A percentile compares a stretch with the other conserved stretches of the same genome.
These are phyloP conservation scores for Diplocarpon rosae DNA, from an alignment of 2,329 filamentous ascomycete genomes.

Conservation along the genomic window DNA sequence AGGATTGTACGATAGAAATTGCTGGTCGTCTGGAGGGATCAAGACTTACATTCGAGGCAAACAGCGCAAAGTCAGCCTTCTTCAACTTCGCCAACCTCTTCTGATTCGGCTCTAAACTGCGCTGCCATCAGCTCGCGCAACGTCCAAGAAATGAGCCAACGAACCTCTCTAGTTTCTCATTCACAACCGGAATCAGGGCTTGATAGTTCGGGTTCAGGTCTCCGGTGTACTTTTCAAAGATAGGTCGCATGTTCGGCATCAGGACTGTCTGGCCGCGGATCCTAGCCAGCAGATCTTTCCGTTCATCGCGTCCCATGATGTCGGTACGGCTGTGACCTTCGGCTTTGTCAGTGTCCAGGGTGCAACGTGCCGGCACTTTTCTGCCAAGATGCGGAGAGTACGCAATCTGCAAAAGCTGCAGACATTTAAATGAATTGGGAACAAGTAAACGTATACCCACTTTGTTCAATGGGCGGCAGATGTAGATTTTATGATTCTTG, in stretches of 20 bases:
- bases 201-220: conserved; percentile 6
- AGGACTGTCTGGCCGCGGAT: conserved; percentile 6
- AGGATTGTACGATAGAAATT: no score
- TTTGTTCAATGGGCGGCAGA: no score
- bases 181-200: conserved; percentile 2
- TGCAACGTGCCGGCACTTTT: background rate
- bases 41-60: conserved; percentile 13
- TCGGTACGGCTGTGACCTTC: background rate
- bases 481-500: no score
- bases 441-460: no score
- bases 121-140: background rate
- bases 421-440: no score
- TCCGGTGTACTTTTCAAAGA: conserved; percentile 3
- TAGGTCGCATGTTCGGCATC: conserved; percentile 8
- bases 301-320: conserved; percentile 2
- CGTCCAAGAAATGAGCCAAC: background rate
- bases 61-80: conserved; percentile 16
- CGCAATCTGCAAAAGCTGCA: no score
- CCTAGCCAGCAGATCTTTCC: conserved; percentile 3
- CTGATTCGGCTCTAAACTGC: conserved; percentile 5
- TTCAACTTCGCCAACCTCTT: conserved; percentile 14
- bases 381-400: no score
- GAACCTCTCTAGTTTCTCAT: conserved; percentile 6
- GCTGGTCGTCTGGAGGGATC: no score
- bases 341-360: background rate